A percentile compares a stretch with the other conserved stretches of the same genome.
phyloP scores from a whole-genome alignment of 2,329 filamentous ascomycete genomes.

The Alternaria burnsii region DNA sequence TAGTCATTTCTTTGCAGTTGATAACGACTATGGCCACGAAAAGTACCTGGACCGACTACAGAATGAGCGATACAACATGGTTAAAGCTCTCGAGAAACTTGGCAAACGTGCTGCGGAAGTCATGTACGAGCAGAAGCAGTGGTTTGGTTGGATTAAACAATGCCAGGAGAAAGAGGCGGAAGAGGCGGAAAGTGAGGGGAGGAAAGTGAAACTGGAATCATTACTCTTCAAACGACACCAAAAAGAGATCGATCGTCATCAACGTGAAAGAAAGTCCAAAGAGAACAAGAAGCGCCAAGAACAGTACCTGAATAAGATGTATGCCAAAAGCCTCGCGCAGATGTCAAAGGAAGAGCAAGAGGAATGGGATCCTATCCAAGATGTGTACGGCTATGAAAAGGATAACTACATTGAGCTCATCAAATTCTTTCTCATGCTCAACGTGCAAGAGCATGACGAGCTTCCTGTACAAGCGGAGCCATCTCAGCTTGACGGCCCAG shows the following conservation, averaged over 20 bases:
- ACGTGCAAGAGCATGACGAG: conserved; percentile 25
- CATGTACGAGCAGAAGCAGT: conserved; percentile 58
- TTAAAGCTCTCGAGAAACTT: conserved; percentile 55
- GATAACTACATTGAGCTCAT: conserved; percentile 57
- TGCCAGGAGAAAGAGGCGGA: conserved; percentile 58
- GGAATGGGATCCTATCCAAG: conserved; percentile 61
- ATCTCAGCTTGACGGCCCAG: background rate
- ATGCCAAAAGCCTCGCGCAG: conserved; percentile 53
- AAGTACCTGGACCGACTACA: conserved; percentile 52
- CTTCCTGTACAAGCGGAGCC: background rate
- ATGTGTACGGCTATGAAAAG: conserved; percentile 57
- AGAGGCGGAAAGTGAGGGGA: conserved; percentile 58
- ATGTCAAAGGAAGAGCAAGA: conserved; percentile 48
- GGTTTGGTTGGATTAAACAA: conserved; percentile 59
- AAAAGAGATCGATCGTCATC: conserved; percentile 55
- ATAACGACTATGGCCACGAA: conserved; percentile 56
- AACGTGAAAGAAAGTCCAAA: conserved; percentile 39
- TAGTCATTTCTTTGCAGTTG: conserved; percentile 54
- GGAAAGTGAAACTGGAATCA: conserved; percentile 60
- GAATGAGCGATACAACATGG: conserved; percentile 49
- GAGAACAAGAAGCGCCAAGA: conserved; percentile 52
- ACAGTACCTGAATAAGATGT: conserved; percentile 55
- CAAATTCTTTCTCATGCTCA: conserved; percentile 57
- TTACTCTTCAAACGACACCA: conserved; percentile 34
- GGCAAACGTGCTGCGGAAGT: conserved; percentile 55